Conservation (phyloP, 2,329 filamentous ascomycete genomes). For the Pochonia chlamydosporia region DNA sequence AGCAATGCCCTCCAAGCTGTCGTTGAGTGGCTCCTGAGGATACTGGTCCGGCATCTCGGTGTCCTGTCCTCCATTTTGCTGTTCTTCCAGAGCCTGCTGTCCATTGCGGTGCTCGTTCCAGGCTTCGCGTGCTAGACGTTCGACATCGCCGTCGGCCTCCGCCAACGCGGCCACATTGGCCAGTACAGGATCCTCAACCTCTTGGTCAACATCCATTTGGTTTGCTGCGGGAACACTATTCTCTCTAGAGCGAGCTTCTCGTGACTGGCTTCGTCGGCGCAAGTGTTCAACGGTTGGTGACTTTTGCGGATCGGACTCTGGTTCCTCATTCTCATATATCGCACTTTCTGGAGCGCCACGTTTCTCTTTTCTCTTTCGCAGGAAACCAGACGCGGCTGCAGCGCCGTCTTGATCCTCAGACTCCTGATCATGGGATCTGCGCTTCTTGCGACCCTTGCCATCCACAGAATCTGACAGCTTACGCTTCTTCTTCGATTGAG, state of each 20-base stretch:
- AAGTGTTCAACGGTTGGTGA: constrained; percentile 23
- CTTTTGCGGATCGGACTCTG: constrained; percentile 14
- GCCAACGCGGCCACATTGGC: not conserved
- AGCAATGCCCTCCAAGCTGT: constrained; percentile 4
- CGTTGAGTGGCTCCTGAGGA: constrained; percentile 4
- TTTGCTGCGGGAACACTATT: constrained; percentile 16
- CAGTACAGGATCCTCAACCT: constrained; percentile 1
- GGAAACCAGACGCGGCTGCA: constrained; percentile 7
- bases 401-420: constrained; percentile 11
- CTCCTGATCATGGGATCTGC: constrained; percentile 18
- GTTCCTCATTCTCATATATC: constrained; percentile 14
- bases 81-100: constrained; percentile 15
- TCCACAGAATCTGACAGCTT: constrained; percentile 23
- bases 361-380: constrained; percentile 8
- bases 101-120: constrained; percentile 27
- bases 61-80: constrained; percentile 3
- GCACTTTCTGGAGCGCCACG: constrained; percentile 10
- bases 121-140: constrained; percentile 26
- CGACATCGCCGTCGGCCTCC: constrained; percentile 18
- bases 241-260: constrained; percentile 21
- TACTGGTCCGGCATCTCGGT: constrained; percentile 7
- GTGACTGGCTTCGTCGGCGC: constrained; percentile 19
- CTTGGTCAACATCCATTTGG: constrained; percentile 18
- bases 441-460: constrained; percentile 28
- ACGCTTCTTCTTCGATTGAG: constrained; percentile 27